phyloP scores from a whole-genome alignment of 1,139 yeast genomes.

The Debaryomyces sp. region DNA sequence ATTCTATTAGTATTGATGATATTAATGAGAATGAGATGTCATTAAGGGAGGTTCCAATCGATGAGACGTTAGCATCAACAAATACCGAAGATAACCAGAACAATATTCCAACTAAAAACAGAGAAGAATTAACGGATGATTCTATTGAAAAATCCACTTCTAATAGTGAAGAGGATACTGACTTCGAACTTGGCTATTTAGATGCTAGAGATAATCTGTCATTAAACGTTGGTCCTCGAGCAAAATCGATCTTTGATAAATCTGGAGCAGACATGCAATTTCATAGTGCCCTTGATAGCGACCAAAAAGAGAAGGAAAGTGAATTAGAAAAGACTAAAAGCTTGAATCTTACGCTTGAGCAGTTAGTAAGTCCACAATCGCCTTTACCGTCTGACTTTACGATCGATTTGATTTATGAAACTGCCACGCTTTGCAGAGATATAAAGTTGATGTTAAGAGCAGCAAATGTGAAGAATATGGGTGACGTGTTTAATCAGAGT shows the following conservation, averaged over 20 bases:
- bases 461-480: conserved; percentile 61
- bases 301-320: conserved; percentile 11
- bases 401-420: conserved; percentile 61
- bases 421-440: conserved; percentile 62
- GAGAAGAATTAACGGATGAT: conserved; percentile 21
- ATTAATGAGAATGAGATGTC: background rate
- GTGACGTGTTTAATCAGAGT: conserved; percentile 42
- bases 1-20: background rate
- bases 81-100: background rate
- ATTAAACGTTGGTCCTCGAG: conserved; percentile 31
- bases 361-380: conserved; percentile 53
- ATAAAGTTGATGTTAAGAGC: conserved; percentile 65
- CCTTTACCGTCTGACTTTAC: conserved; percentile 56
- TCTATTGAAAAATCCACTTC: conserved; percentile 21
- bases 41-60: background rate
- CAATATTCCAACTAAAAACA: background rate
- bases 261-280: conserved; percentile 18
- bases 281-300: conserved; percentile 8
- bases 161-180: conserved; percentile 28
- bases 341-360: conserved; percentile 46
- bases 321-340: conserved; percentile 18
- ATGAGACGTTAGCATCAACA: background rate
- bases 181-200: conserved; percentile 31
- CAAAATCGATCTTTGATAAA: conserved; percentile 42
- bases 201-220: conserved; percentile 26